These are phyloP conservation scores for Mollisiaceae sp. DNA, from an alignment of 2,329 filamentous ascomycete species.

Conservation along the genomic window DNA sequence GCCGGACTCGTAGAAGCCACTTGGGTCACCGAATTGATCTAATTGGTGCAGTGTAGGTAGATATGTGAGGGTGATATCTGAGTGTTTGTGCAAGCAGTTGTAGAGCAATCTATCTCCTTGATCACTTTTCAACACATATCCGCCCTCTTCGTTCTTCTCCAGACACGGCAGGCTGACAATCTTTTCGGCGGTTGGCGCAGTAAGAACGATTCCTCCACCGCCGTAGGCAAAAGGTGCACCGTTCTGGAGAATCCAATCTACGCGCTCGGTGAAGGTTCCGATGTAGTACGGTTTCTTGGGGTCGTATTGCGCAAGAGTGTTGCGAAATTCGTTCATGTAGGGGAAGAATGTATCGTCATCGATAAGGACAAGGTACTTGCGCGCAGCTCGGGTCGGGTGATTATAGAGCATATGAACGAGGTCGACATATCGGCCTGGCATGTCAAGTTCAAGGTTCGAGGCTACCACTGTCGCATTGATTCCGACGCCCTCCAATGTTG, in stretches of 20 bases:
- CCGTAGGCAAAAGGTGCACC: slow-evolving; percentile 41
- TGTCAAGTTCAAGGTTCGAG: slow-evolving; percentile 58
- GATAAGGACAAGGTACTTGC: slow-evolving; percentile 41
- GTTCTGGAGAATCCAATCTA: slow-evolving; percentile 39
- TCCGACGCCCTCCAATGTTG: slow-evolving; percentile 52
- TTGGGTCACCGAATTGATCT: slow-evolving; percentile 41
- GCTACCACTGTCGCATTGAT: slow-evolving; percentile 63
- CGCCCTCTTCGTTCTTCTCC: slow-evolving; percentile 31
- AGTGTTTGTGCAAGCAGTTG: slow-evolving; percentile 39
- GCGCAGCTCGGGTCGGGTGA: slow-evolving; percentile 45
- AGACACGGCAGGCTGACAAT: slow-evolving; percentile 35
- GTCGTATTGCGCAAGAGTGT: slow-evolving; percentile 43
- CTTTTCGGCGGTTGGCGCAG: slow-evolving; percentile 32
- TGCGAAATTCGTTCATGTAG: slow-evolving; percentile 34
- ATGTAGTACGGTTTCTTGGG: slow-evolving; percentile 40
- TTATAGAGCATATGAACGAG: slow-evolving; percentile 60
- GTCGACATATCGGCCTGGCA: slow-evolving; percentile 63
- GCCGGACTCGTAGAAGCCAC: slow-evolving; percentile 43
- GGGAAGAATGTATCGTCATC: slow-evolving; percentile 45
- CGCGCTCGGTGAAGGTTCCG: slow-evolving; percentile 41
- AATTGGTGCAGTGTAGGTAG: slow-evolving; percentile 38
- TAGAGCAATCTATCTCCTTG: slow-evolving; percentile 42
- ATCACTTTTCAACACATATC: slow-evolving; percentile 34
- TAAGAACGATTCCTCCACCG: slow-evolving; percentile 42
- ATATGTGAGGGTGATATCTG: slow-evolving; percentile 37